These are phyloP conservation scores for Colletotrichum destructivum DNA, from an alignment of 2,329 filamentous ascomycete genomes.

Conservation along the genomic window DNA sequence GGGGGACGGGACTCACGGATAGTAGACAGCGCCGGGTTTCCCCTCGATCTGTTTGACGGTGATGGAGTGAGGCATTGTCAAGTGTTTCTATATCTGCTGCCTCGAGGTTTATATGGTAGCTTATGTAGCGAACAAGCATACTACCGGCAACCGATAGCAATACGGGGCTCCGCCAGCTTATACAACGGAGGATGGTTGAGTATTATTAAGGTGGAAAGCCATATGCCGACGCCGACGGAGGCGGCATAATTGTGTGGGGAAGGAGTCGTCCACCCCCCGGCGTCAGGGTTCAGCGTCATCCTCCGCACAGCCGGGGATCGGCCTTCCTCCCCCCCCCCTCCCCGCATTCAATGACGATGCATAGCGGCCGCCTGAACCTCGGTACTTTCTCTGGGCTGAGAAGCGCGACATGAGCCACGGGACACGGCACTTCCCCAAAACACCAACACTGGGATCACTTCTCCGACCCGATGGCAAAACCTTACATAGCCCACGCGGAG, in stretches of 20 bases:
- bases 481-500: too few species aligned
- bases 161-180: not conserved
- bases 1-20: slow-evolving; percentile 69
- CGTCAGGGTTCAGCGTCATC: not conserved
- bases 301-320: slow-evolving; percentile 30
- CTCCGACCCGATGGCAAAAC: not conserved
- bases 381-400: slow-evolving; percentile 19
- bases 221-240: slow-evolving; percentile 9
- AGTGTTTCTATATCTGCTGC: not conserved
- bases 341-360: slow-evolving; percentile 32
- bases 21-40: slow-evolving; percentile 91
- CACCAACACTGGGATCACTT: not conserved
- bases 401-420: not conserved
- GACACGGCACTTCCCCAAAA: not conserved
- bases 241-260: slow-evolving; percentile 22
- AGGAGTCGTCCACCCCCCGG: slow-evolving; percentile 21
- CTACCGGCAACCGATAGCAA: not conserved
- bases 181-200: not conserved
- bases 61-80: slow-evolving; percentile 69
- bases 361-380: slow-evolving; percentile 31
- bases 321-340: slow-evolving; percentile 13
- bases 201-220: slow-evolving; percentile 14
- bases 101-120: not conserved
- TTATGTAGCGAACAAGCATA: too few species aligned
- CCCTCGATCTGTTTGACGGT: slow-evolving; percentile 80